A percentile compares a stretch with the other conserved stretches of the same genome.
Evolutionary conservation across 2,329 filamentous ascomycete genomes (phyloP).

Genomic region (Endoconidiophora polonica): DNA sequence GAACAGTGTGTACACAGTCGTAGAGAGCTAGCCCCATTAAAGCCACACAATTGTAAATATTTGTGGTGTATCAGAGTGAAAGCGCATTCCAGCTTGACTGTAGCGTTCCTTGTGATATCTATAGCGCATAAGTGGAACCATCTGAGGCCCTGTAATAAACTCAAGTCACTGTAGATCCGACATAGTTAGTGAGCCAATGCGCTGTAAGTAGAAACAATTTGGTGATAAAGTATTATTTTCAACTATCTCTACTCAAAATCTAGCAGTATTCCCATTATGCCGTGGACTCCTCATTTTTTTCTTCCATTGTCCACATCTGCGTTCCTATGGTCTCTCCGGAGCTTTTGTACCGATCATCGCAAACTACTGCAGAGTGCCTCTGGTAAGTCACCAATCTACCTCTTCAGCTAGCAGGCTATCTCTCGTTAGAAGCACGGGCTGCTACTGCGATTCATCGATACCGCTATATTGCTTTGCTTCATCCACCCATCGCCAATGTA

Average conservation of each 20-base stretch:
- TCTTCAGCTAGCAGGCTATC: not conserved
- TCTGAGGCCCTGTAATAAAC: too few species aligned
- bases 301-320: constrained; percentile 5
- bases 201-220: not conserved
- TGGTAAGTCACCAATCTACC: constrained; percentile 3
- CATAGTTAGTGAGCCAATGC: not conserved
- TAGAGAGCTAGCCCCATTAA: constrained; percentile 2
- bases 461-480: not conserved
- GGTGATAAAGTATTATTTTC: too few species aligned
- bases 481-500: not conserved
- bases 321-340: constrained; percentile 1
- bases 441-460: constrained; percentile 1
- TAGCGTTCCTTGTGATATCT: not conserved
- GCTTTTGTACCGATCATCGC: constrained; percentile 4
- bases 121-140: not conserved
- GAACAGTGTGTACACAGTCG: constrained; percentile 11
- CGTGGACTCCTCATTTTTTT: constrained; percentile 10
- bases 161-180: too few species aligned
- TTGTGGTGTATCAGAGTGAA: constrained; percentile 1
- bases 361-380: constrained; percentile 4
- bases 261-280: not conserved
- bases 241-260: not conserved
- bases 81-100: constrained; percentile 2
- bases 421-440: not conserved
- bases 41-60: constrained; percentile 9